Evolutionary conservation across 2,329 filamentous ascomycete genomes (phyloP).

Genomic region (Calonectria pseudoreteaudii): DNA sequence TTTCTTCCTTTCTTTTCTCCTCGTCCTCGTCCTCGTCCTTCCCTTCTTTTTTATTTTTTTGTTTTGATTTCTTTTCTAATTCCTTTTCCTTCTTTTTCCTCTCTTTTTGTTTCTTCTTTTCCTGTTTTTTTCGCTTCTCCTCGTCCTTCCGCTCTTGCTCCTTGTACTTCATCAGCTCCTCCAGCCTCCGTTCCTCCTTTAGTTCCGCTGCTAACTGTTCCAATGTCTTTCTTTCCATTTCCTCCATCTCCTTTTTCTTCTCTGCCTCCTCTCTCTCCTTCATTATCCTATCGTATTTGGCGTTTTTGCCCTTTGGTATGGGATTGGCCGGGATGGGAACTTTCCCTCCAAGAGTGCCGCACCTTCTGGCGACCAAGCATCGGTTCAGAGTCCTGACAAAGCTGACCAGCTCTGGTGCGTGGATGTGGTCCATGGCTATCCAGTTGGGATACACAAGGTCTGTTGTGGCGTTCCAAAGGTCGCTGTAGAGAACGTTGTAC

Average conservation of each 20-base stretch:
- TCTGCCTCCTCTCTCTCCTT: neutral
- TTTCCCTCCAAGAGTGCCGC: slow-evolving; percentile 21
- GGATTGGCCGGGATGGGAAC: neutral
- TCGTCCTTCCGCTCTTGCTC: neutral
- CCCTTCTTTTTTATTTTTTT: neutral
- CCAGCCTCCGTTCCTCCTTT: neutral
- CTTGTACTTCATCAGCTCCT: neutral
- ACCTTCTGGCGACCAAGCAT: slow-evolving; percentile 40
- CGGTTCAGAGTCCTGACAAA: slow-evolving; percentile 46
- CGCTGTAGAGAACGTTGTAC: slow-evolving; percentile 37
- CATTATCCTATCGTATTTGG: neutral
- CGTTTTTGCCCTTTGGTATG: neutral
- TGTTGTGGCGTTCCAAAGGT: slow-evolving; percentile 40
- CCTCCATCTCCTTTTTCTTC: neutral
- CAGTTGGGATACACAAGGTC: slow-evolving; percentile 47
- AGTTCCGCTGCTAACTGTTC: neutral
- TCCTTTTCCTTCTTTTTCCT: neutral
- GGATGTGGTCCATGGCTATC: slow-evolving; percentile 46
- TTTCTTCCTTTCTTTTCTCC: neutral
- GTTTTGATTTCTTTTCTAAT: neutral
- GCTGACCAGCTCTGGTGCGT: slow-evolving; percentile 38
- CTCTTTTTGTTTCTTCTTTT: neutral
- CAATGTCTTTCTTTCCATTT: neutral
- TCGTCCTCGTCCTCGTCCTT: neutral
- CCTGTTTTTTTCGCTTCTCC: neutral